Base-by-base conservation (phyloP, 805 yeast species). In the Candida ponderosae region DNA sequence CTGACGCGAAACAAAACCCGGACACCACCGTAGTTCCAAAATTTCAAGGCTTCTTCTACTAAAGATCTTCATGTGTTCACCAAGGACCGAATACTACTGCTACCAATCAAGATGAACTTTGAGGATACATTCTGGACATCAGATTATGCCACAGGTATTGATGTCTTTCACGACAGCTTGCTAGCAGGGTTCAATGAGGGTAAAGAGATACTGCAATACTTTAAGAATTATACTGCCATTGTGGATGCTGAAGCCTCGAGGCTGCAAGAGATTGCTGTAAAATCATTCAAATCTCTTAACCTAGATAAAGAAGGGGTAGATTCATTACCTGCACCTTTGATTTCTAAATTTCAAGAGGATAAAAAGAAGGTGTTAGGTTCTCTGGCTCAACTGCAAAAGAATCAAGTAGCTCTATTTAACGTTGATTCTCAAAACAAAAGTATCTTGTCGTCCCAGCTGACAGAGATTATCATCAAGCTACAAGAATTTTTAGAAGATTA, bases 131-230 rank as follows among this genome's bases (percentile, higher is more conserved):
- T 45, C 37, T 60, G 65, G 65, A 40, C 60, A 6, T 34, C 47
- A n/a, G 65, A 59, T 36, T 53, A 51, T 33, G 41, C 44, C 15
- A 45, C 52, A 4, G 64, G 65, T 9, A 48, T 59, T 29, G 39
- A 48, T 14, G 29, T 49, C 0, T 44, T 60, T 6, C 20, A 49
- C 1, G 32, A 33, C 5, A 37, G 34, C 10, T 31, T 58, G 13
- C 47, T 51, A 14, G 31, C 33, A n/a, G 54, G 54, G 4, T 46
- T 43, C 10, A 32, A 34, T 5, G 46, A 45, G 28, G 39, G 50
- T 1, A 31, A 43, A 18, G 35, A 37, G 3, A 37, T 46, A 2
- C 37, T 50, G 6, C 35, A 40, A 7, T 48, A 42, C 35, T 56
- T 51, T 27, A 39, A 40, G 9, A 39, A 39, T 23, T 51, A 54